Evolutionary conservation across 305 asterid genomes (phyloP), one percentile per base, ranked within the genome.

Genomic region (Rubia balearica): DNA sequence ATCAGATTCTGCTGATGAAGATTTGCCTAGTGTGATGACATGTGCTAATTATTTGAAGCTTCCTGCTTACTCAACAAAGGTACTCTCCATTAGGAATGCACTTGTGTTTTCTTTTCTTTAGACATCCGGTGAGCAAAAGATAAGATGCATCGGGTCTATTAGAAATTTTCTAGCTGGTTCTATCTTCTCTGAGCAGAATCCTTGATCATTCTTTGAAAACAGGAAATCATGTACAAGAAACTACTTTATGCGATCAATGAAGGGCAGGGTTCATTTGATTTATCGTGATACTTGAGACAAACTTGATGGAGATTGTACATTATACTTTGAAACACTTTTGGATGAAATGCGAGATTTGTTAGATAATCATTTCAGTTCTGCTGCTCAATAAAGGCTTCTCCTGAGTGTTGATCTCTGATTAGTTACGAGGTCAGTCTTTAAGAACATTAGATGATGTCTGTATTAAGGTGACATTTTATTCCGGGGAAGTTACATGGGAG

Each of bases 31-130:
- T 65, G 98, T 95, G 73, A 95, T 91, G 99, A 95, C 99, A 36
- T 95, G 99, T 83, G 98, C 98, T 12, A 95, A 95, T 84, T 95
- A 95, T 83, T 84, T 95, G 84, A 95, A 95, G 84, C 98, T 95
- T 79, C 99, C 99, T 60, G 96, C 99, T 7, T 95, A 95, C 78
- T 91, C 99, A 61, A 83, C 94, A 42, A 95, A 95, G 98, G 99
- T 87, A 83, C 9, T 21, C n/a, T 51, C 51, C 30, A 78, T 73
- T 61, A 48, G 49, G 71, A 16, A 41, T 21, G 40, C 9, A 14
- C 14, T 17, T 14, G 41, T 6, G 6, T 24, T 24, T 11, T 14
- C 30, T n/a, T 67, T 59, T 36, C 21, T 65, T 66, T 30, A 7
- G 46, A 24, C 17, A 40, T 3, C n/a, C 30, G 6, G 64, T 22